Evolutionary conservation across 2,329 filamentous ascomycete genomes (phyloP), one percentile per base, ranked within the genome.

Genomic region (Colletotrichum brevisporum): DNA sequence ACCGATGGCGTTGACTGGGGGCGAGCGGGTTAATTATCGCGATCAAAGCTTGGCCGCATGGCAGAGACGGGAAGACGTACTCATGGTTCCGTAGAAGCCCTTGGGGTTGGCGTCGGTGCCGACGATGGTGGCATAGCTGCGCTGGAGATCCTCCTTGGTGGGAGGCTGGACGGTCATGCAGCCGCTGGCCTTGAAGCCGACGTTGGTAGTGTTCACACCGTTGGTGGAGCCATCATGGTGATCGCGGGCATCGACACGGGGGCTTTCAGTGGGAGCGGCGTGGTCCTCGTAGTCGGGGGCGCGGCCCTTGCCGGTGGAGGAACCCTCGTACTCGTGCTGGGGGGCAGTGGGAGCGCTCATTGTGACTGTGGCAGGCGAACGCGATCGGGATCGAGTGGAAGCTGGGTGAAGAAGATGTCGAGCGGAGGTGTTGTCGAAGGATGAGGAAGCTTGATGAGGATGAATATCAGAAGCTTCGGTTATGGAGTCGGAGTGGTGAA

Each of bases 11-110:
- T 95, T 93, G 80, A 97, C 89, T 90, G 67, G 48, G 21, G 31
- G 18, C 31, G 60, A 26, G 16, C 10, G 36, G 24, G 56, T 72
- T 65, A 64, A 58, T 61, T 58, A 8, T 2, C 43, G 43, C 69
- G 26, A 48, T 24, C 15, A 2, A n/a, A n/a, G 5, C 2, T 43
- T n/a, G 41, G 15, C 5, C 5, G 6, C 4, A 21, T 21, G 13
- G 12, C 1, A 4, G 0, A 13, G 47, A 21, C 12, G 6, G 18
- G 6, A 5, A 1, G 12, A 86, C 90, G 74, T 84, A 93, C 91
- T 94, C 91, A 98, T 94, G 70, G 83, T 83, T 24, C 94, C 94
- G 77, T 98, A 99, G 94, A 94, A 98, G 77, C 94, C 93, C 79
- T 95, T 90, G 58, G 89, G 87, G 72, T 88, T 88, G 39, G 88